These are phyloP conservation scores for Metarhizium brunneum DNA, from an alignment of 2,329 filamentous ascomycete species.

Conservation along the genomic window DNA sequence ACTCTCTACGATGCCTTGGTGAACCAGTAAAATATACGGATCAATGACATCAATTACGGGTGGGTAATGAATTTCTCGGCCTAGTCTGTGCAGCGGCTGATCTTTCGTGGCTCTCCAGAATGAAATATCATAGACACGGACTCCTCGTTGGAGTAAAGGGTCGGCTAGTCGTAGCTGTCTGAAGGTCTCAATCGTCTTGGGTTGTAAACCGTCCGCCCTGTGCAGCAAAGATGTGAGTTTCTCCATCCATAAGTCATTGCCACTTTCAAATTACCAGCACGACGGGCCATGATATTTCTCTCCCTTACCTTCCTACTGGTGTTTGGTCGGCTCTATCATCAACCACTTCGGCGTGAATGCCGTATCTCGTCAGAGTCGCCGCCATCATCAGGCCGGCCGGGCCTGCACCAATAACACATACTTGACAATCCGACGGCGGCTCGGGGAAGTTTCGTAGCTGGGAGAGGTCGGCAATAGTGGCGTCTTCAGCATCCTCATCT, in stretches of 20 bases:
- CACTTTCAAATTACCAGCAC: background rate
- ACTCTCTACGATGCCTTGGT: constrained; percentile 69
- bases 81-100: constrained; percentile 47
- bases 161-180: constrained; percentile 67
- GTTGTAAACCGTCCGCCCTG: constrained; percentile 64
- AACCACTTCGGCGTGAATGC: constrained; percentile 55
- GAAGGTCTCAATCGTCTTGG: constrained; percentile 71
- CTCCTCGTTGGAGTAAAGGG: constrained; percentile 54
- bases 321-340: constrained; percentile 63
- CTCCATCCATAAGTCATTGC: background rate
- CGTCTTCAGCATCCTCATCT: constrained; percentile 19
- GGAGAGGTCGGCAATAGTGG: constrained; percentile 35
- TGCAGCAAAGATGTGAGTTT: constrained; percentile 8
- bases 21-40: constrained; percentile 49
- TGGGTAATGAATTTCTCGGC: constrained; percentile 61
- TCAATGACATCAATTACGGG: constrained; percentile 47
- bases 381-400: constrained; percentile 48
- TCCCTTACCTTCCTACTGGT: constrained; percentile 44
- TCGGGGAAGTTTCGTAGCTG: constrained; percentile 39
- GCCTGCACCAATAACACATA: constrained; percentile 46
- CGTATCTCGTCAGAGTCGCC: constrained; percentile 51
- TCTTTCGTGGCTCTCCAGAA: constrained; percentile 55
- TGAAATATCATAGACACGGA: constrained; percentile 63
- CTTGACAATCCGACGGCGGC: constrained; percentile 34
- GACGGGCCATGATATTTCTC: background rate